Base-by-base conservation (phyloP, 441 rosid species). In the Cnidoscolus chayamansa region DNA sequence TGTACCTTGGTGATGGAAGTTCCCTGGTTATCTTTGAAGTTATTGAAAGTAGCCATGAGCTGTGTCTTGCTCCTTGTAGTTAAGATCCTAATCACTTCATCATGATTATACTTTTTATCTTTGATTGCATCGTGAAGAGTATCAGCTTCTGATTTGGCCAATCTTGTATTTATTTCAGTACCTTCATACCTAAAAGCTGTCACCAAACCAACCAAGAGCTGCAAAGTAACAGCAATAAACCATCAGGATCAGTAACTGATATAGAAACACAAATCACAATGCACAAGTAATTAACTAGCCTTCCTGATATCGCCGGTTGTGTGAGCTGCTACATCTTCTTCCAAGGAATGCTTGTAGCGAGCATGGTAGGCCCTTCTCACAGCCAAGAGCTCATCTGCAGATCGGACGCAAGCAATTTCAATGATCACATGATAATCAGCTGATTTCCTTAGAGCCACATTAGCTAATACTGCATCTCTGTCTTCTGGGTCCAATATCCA, bases 401-500 rank as follows among this genome's bases (percentile, higher is more conserved):
- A 83, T 45, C 61, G 72, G 4, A 75, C 70, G 68, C 88, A 84
- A 1, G 88, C 75, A 56, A 88, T 82, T 70, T 90, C 96, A 1
- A 85, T 64, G 61, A 90, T 81, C 56, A 84, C 91, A 62, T 81
- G 84, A 68, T 76, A 72, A 74, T 82, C 88, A 4, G 48, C 60
- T 2, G 63, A 49, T 75, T 84, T 89, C 80, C 32, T 85, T 35
- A 83, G 53, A 43, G 92, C 87, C 11, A 81, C 88, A 77, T 89
- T 76, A 12, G 87, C 89, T 47, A 89, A 60, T 19, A 87, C 90
- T 0, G 90, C 91, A 65, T 84, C 85, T 53, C 91, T 80, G n/a
- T 89, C 91, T 0, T 84, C 87, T 1, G 90, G 90, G 65, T 87
- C 91, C 84, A 89, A 64, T 47, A 84, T 78, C 94, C 90, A 89